Conservation (phyloP, 2,329 filamentous ascomycete species). For the Penicillium sclerotigenum region DNA sequence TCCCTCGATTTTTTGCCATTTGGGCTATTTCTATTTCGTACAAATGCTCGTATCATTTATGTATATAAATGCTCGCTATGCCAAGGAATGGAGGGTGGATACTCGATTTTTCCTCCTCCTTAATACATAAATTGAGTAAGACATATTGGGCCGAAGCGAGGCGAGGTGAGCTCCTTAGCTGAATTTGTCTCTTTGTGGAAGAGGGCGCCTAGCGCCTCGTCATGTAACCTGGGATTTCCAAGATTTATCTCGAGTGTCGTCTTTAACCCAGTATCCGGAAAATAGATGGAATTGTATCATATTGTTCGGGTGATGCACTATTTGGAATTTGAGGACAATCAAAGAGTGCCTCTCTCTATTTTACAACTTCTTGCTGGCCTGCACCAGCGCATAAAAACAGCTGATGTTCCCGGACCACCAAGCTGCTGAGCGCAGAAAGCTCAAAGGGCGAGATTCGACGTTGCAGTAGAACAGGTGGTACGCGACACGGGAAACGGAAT, state of each 20-base stretch:
- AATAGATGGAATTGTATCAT: neutral
- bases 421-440: constrained; percentile 34
- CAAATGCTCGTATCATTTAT: too few relatives aligned
- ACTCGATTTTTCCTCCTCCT: too few relatives aligned
- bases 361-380: constrained; percentile 33
- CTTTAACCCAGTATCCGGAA: neutral
- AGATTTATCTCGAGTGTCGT: neutral
- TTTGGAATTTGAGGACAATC: neutral
- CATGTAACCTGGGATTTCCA: neutral
- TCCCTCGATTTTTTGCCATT: too few relatives aligned
- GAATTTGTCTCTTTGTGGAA: too few relatives aligned
- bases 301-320: neutral
- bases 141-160: too few relatives aligned
- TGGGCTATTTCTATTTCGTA: too few relatives aligned
- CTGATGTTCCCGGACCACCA: constrained; percentile 42
- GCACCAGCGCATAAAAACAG: constrained; percentile 39
- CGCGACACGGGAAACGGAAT: constrained; percentile 35
- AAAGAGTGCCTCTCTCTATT: neutral
- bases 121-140: too few relatives aligned
- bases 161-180: too few relatives aligned
- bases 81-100: too few relatives aligned
- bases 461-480: constrained; percentile 36
- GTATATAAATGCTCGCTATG: too few relatives aligned
- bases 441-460: constrained; percentile 30
- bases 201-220: neutral